Conservation (phyloP, 2,329 filamentous ascomycete species). For the Metarhizium brunneum region DNA sequence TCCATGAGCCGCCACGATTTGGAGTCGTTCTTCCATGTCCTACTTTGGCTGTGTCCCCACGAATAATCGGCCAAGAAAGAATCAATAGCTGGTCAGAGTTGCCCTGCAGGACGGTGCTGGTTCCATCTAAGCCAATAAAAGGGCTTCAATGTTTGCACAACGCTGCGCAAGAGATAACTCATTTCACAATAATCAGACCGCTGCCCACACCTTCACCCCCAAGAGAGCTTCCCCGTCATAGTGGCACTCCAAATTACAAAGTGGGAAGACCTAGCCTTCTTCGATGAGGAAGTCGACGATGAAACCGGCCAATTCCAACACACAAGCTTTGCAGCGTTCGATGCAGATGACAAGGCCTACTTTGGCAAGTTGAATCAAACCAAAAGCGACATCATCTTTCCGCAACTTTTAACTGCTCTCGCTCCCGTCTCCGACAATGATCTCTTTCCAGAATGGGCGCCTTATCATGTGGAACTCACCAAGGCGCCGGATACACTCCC, state of each 20-base stretch:
- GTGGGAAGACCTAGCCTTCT: conserved; percentile 2
- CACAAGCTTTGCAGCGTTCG: conserved; percentile 2
- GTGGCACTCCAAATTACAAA: not conserved
- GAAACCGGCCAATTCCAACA: conserved; percentile 1
- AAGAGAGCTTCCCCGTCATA: conserved; percentile 1
- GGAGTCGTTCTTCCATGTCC: not conserved
- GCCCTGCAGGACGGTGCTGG: no score
- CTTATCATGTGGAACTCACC: not conserved
- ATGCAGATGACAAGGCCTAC: conserved; percentile 1
- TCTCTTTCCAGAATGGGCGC: not conserved
- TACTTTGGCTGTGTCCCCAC: not conserved
- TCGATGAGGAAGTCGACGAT: not conserved
- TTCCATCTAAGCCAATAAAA: no score
- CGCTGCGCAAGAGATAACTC: not conserved
- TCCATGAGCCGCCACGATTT: not conserved
- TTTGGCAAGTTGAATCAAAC: not conserved
- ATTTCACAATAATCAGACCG: not conserved
- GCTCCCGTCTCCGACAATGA: not conserved
- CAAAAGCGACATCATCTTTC: not conserved
- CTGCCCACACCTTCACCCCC: not conserved
- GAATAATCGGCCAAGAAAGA: not conserved
- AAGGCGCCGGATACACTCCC: not conserved
- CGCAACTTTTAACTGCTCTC: not conserved
- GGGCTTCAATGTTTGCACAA: not conserved
- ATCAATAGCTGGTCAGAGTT: no score